Evolutionary conservation across 2,329 filamentous ascomycete genomes (phyloP).

Genomic region (Colletotrichum sp.): DNA sequence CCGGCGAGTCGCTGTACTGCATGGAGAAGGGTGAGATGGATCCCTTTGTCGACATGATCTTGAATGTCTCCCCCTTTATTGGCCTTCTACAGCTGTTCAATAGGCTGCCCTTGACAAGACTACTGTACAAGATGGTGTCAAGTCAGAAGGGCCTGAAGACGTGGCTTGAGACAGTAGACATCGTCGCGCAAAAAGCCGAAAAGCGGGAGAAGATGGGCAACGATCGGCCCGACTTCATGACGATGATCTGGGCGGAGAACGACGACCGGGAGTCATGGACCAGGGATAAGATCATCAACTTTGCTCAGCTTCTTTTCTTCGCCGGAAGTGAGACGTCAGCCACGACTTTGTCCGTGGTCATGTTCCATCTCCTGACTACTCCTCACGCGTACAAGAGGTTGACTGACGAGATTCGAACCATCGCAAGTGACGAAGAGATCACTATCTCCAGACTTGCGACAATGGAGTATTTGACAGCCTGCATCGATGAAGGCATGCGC

Average conservation of each 20-base stretch:
- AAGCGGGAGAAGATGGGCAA: neutral
- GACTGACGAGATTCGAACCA: constrained; percentile 37
- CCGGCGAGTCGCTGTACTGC: constrained; percentile 23
- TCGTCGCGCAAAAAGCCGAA: neutral
- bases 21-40: constrained; percentile 15
- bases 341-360: neutral
- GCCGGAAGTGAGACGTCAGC: neutral
- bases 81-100: constrained; percentile 2
- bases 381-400: constrained; percentile 24
- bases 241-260: neutral
- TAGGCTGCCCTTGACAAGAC: neutral
- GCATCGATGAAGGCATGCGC: constrained; percentile 41
- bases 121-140: neutral
- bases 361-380: neutral
- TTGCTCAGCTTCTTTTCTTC: neutral
- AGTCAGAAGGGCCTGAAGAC: neutral
- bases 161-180: constrained; percentile 7
- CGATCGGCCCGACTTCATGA: neutral
- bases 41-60: neutral
- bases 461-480: constrained; percentile 30
- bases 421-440: constrained; percentile 35
- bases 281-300: neutral
- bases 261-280: neutral
- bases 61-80: neutral
- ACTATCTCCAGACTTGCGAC: constrained; percentile 32